Evolutionary conservation across 75 land plant genomes (phyloP), one percentile per base, ranked within the genome.

Genomic region (Cunninghamia lanceolata): DNA sequence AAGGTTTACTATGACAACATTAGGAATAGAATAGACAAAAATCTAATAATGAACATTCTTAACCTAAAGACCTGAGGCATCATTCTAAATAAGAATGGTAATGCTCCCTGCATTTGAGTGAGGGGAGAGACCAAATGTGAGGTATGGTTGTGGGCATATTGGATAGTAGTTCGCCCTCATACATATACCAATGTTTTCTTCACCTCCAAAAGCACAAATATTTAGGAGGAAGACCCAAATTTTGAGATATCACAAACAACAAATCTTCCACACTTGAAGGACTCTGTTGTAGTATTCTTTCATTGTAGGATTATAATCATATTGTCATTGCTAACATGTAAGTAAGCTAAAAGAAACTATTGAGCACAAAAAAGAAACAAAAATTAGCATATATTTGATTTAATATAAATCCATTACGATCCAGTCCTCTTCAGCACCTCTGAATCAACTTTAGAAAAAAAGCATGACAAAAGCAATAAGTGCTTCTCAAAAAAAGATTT

Each of bases 111-210:
- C 93, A 36, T 95, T 95, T 5, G 95, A 89, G 68, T 95, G 94
- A 3, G 91, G 71, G 5, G 91, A 87, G n/a, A 95, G 88, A 38
- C 94, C 97, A 10, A 91, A 87, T 0, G 91, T 88, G 11, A 96
- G 93, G 66, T 92, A 93, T 17, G 94, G 96, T 63, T 91, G 91
- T 14, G 96, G 96, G 82, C 97, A 95, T 40, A 88, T 85, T 3
- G 96, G 96, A 91, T 93, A 95, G 40, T 85, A 93, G 59, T 93
- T 94, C 30, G 85, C 86, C 86, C 94, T 86, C 52, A 94, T n/a
- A 75, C 90, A 91, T 4, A 87, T 88, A 11, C 89, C 90, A 5
- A 86, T 63, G 13, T 91, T 85, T 28, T 91, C 89, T 38, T 46
- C 25, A 9, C 86, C 89, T 82, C 92, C 95, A 73, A 94, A 93